Conservation (phyloP, 1,284 basidiomycete species). For the Trametes sp. region DNA sequence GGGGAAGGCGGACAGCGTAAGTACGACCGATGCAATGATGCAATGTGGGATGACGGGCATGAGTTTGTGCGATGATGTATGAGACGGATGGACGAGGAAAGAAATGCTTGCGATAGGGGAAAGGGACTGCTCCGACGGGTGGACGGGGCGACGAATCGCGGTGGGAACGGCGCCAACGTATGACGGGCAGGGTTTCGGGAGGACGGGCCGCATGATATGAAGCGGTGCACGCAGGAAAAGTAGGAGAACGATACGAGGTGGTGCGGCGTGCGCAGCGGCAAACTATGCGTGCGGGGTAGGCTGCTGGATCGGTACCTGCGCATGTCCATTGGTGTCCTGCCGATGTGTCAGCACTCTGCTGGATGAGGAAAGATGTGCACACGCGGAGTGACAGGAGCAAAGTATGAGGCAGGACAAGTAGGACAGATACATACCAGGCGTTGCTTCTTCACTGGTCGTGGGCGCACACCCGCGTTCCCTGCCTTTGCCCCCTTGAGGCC, state of each 20-base stretch:
- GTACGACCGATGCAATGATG: background rate
- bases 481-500: slow-evolving; percentile 56
- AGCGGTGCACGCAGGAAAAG: too few species aligned
- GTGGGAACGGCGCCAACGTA: too few species aligned
- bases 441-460: slow-evolving; percentile 79
- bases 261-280: background rate
- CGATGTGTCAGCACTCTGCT: slow-evolving; percentile 17
- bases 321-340: slow-evolving; percentile 50
- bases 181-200: too few species aligned
- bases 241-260: background rate
- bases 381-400: slow-evolving; percentile 1
- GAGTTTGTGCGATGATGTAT: background rate
- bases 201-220: too few species aligned
- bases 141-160: too few species aligned
- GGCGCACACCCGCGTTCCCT: slow-evolving; percentile 54
- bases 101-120: background rate
- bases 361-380: too few species aligned
- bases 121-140: too few species aligned
- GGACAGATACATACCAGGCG: slow-evolving; percentile 61
- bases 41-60: background rate
- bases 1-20: background rate
- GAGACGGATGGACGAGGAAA: background rate
- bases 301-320: slow-evolving; percentile 53
- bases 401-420: background rate
- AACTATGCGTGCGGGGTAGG: slow-evolving; percentile 50